Base-by-base conservation (phyloP, 1,284 basidiomycete genomes). In the Erythrobasidium hasegawianum region DNA sequence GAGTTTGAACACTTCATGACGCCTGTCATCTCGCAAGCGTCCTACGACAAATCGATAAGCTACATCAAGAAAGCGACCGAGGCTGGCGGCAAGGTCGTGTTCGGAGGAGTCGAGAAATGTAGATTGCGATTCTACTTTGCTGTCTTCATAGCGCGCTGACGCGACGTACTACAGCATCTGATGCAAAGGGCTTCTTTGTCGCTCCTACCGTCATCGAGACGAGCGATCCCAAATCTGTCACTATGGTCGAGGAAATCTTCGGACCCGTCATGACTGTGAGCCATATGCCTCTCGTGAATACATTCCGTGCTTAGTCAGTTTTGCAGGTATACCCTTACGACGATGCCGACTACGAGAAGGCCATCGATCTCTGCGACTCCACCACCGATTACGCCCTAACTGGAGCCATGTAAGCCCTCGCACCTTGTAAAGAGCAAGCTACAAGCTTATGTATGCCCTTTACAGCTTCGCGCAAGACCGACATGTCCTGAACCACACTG, bases 211-310 rank as follows among this genome's bases (percentile, higher is more conserved):
- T 97, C 68, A 95, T 99, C 75, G 80, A 92, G 71, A 96, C 89
- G 74, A 89, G 89, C 78, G 90, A 98, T 78, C 93, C 95, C 58
- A 85, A 85, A 73, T 89, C 87, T 4, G 80, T 96, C 58, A 96
- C 94, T 10, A 91, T 98, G 86, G 85, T 84, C 33, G 90, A 97
- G 74, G 95, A 98, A 80, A 90, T 98, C 75, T 97, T 98, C 73
- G 96, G 96, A 2, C 96, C 96, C 40, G 94, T 98, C 59, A 77
- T 97, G 68, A 97, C 95, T 41, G 90, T 90, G 73, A 47, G 4
- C 14, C 74, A 81, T 78, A 60, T 64, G 5, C 24, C 71, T 71
- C 60, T 69, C 69, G 18, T 65, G 18, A 18, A 45, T 52, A 8
- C 54, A 49, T 26, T 22, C 2, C 27, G 14, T 20, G 54, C 59